Evolutionary conservation across 139 green algal species (phyloP).

Genomic region (Chlorella sp.): DNA sequence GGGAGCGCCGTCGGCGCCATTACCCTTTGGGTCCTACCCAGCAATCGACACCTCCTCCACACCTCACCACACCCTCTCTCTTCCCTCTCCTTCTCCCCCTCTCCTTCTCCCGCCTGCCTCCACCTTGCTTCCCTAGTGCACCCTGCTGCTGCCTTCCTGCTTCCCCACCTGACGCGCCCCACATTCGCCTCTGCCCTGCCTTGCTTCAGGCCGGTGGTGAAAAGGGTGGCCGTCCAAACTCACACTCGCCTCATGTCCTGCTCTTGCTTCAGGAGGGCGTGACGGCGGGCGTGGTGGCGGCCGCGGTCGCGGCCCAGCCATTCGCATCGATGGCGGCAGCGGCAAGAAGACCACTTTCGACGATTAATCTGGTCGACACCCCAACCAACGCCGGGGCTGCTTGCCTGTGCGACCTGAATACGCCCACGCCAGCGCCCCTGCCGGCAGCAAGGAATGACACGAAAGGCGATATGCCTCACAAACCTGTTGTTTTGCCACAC

Average conservation of each 20-base stretch:
- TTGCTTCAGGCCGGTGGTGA: background rate
- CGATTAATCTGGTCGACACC: conserved; percentile 28
- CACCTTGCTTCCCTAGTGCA: background rate
- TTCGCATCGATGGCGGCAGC: conserved; percentile 54
- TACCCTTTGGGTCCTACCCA: conserved; percentile 61
- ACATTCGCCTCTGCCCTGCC: background rate
- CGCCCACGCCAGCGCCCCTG: too few species aligned
- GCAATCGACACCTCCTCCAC: conserved; percentile 41
- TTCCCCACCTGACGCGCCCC: background rate
- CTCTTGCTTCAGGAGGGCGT: conserved; percentile 9
- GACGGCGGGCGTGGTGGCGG: conserved; percentile 45
- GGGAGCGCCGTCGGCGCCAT: conserved; percentile 55
- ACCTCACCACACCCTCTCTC: background rate
- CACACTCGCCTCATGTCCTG: background rate
- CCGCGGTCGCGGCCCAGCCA: conserved; percentile 48
- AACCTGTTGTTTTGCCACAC: background rate
- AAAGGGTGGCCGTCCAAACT: too few species aligned
- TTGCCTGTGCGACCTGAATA: too few species aligned
- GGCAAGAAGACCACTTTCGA: conserved; percentile 74
- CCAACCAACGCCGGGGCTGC: too few species aligned
- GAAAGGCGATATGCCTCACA: background rate
- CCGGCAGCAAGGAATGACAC: background rate
- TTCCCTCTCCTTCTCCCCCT: background rate
- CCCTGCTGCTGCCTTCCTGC: background rate
- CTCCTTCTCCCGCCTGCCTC: background rate